A percentile compares a stretch with the other conserved stretches of the same genome.
Conservation (phyloP, 768 basidiomycete genomes). For the Tulasnella sp. region DNA sequence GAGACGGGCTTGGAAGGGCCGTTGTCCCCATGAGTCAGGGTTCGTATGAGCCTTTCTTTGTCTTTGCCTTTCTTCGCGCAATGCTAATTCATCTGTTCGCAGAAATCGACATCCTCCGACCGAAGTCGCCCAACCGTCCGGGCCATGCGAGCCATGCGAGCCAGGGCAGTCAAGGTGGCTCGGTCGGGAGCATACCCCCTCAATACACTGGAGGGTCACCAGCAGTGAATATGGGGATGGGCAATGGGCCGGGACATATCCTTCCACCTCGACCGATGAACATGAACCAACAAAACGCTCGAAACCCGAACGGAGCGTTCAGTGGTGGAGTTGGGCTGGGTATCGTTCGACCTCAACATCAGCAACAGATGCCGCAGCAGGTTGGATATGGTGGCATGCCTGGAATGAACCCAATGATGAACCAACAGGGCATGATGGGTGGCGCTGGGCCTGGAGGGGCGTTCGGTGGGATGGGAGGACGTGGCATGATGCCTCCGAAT, state of each 20-base stretch:
- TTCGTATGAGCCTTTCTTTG: constrained; percentile 16
- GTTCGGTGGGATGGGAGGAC: background rate
- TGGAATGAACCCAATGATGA: constrained; percentile 21
- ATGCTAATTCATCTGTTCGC: constrained; percentile 22
- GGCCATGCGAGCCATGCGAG: constrained; percentile 30
- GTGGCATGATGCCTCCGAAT: constrained; percentile 20
- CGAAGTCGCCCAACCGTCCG: constrained; percentile 67
- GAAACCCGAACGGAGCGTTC: constrained; percentile 6
- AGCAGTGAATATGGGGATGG: constrained; percentile 17
- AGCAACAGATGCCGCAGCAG: constrained; percentile 17
- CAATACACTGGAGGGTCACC: constrained; percentile 23
- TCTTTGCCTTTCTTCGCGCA: constrained; percentile 13
- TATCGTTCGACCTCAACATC: constrained; percentile 8
- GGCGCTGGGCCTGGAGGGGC: background rate
- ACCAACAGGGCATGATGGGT: constrained; percentile 27
- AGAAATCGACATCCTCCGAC: constrained; percentile 78
- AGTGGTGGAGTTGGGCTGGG: constrained; percentile 16
- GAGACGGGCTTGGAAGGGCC: constrained; percentile 45
- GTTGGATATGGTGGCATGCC: constrained; percentile 5
- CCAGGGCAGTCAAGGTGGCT: constrained; percentile 19
- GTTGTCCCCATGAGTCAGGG: constrained; percentile 61
- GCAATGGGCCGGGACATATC: constrained; percentile 22
- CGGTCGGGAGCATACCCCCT: constrained; percentile 17
- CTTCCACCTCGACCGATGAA: constrained; percentile 23
- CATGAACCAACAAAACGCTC: constrained; percentile 12